Evolutionary conservation across 2,329 filamentous ascomycete genomes (phyloP).

Genomic region (Fusarium continuum): DNA sequence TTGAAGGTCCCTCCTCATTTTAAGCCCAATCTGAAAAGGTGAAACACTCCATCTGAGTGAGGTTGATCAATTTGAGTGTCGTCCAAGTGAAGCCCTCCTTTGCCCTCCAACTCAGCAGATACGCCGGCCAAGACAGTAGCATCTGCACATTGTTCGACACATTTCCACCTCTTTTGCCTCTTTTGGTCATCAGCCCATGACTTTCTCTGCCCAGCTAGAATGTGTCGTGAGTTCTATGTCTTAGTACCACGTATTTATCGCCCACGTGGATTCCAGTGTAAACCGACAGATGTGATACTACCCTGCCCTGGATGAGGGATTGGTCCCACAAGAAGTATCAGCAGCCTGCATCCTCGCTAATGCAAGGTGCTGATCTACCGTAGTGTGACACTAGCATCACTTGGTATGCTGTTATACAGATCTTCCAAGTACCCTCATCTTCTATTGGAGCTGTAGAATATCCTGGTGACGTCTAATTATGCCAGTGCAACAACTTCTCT

Average conservation of each 20-base stretch:
- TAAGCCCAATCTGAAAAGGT: not conserved
- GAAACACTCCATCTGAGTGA: not conserved
- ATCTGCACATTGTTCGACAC: not conserved
- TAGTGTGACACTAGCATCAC: not conserved
- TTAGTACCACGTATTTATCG: too few species aligned
- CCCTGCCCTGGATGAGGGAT: slow-evolving; percentile 6
- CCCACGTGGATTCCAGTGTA: too few species aligned
- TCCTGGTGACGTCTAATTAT: not conserved
- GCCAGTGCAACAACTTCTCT: not conserved
- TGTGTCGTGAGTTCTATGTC: not conserved
- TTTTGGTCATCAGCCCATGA: not conserved
- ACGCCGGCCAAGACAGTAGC: not conserved
- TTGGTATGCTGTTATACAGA: not conserved
- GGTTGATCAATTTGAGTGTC: slow-evolving; percentile 1
- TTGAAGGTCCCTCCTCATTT: not conserved
- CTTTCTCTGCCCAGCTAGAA: not conserved
- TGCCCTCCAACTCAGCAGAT: slow-evolving; percentile 1
- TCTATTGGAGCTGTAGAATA: not conserved
- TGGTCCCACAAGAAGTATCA: not conserved
- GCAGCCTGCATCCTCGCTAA: not conserved
- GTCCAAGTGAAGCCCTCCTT: slow-evolving; percentile 16
- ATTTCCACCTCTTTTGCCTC: not conserved
- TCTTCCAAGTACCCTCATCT: not conserved
- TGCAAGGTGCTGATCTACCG: not conserved
- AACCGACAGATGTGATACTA: not conserved